Evolutionary conservation across 345 rosid genomes (phyloP).

Genomic region (Citrus hindsii): DNA sequence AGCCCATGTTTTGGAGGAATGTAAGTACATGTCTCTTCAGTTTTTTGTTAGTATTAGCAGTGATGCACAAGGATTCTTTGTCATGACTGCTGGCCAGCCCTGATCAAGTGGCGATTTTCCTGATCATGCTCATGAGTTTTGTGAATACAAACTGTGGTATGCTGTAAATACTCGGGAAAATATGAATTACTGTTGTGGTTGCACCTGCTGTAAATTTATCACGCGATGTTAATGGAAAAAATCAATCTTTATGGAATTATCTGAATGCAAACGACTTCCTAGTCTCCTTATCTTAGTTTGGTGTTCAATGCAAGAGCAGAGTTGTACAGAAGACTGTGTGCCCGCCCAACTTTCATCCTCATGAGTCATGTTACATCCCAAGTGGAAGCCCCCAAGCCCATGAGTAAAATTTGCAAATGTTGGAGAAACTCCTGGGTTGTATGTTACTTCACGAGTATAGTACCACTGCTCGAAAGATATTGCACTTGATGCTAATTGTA

Average conservation of each 20-base stretch:
- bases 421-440: no score
- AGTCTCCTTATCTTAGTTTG: neutral
- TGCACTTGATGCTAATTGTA: neutral
- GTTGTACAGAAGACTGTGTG: neutral
- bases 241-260: neutral
- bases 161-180: neutral
- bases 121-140: neutral
- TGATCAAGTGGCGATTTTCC: neutral
- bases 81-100: neutral
- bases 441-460: neutral
- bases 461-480: neutral
- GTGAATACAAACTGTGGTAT: neutral
- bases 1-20: conserved; percentile 29
- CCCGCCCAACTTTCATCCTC: no score
- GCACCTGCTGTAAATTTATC: neutral
- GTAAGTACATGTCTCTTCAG: neutral
- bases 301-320: neutral
- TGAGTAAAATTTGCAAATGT: no score
- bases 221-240: neutral
- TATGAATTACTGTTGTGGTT: no score
- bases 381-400: no score
- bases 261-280: neutral
- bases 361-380: neutral
- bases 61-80: neutral
- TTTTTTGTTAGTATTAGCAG: conserved; percentile 12